Percentiles rank a stretch among this genome's conserved stretches.
Evolutionary conservation across 441 rosid genomes (phyloP).

Genomic region (Pelargonium australe): DNA sequence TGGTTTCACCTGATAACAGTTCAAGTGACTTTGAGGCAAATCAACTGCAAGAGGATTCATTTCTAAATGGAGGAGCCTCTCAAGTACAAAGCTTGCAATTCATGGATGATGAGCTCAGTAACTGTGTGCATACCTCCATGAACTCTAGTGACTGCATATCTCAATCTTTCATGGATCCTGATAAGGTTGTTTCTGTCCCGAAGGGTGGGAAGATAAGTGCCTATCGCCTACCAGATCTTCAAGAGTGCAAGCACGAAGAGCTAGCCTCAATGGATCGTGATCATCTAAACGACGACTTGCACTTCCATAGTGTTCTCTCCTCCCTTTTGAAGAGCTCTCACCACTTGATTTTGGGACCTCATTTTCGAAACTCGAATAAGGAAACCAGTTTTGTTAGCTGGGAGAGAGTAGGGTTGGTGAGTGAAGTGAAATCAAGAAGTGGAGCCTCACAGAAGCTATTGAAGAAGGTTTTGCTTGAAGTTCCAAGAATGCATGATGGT

Average conservation of each 20-base stretch:
- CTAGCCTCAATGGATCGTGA: slow-evolving; percentile 25
- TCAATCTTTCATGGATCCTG: slow-evolving; percentile 51
- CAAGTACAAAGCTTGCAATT: slow-evolving; percentile 68
- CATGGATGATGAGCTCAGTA: slow-evolving; percentile 66
- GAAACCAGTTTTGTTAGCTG: slow-evolving; percentile 62
- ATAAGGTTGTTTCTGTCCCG: slow-evolving; percentile 29
- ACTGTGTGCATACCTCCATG: slow-evolving; percentile 51
- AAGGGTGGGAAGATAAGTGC: slow-evolving; percentile 26
- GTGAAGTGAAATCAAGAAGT: slow-evolving; percentile 21
- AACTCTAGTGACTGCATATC: slow-evolving; percentile 75
- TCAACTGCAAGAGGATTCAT: slow-evolving; percentile 35
- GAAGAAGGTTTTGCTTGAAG: slow-evolving; percentile 66
- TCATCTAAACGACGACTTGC: slow-evolving; percentile 42
- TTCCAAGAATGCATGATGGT: slow-evolving; percentile 52
- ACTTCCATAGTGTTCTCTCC: slow-evolving; percentile 65
- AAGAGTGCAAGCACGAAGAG: slow-evolving; percentile 32
- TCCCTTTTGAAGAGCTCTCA: slow-evolving; percentile 56
- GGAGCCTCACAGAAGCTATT: slow-evolving; percentile 41
- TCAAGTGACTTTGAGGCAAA: slow-evolving; percentile 37
- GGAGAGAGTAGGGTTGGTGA: slow-evolving; percentile 38
- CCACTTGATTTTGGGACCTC: slow-evolving; percentile 47
- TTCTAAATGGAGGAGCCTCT: slow-evolving; percentile 53
- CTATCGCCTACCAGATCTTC: slow-evolving; percentile 35
- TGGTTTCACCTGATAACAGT: slow-evolving; percentile 43
- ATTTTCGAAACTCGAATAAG: slow-evolving; percentile 36